phyloP scores from a whole-genome alignment of 495 filamentous ascomycete species.

The Penicillium paxilli region DNA sequence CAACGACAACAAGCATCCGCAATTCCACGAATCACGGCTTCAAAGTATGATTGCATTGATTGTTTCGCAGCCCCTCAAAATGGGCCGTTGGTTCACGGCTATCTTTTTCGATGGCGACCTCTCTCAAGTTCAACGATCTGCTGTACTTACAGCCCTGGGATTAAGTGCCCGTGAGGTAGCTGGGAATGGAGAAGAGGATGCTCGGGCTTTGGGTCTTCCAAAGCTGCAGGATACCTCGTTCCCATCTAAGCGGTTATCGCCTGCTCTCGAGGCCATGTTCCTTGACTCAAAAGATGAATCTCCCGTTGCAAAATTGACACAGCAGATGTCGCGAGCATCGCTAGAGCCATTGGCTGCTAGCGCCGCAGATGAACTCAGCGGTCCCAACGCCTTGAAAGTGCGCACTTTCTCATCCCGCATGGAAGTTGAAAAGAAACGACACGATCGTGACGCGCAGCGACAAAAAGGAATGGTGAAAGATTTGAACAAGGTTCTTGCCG shows the following conservation, averaged over 20 bases:
- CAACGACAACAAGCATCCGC: slow-evolving; percentile 60
- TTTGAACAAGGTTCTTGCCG: slow-evolving; percentile 70
- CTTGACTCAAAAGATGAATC: slow-evolving; percentile 33
- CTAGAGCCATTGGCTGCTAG: slow-evolving; percentile 76
- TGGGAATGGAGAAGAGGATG: slow-evolving; percentile 69
- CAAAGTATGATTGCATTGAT: slow-evolving; percentile 85
- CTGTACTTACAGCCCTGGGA: slow-evolving; percentile 78
- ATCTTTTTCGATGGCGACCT: slow-evolving; percentile 92
- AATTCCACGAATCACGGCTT: slow-evolving; percentile 72
- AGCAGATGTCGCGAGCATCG: slow-evolving; percentile 63
- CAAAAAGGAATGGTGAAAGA: slow-evolving; percentile 65
- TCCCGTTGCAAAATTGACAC: slow-evolving; percentile 61
- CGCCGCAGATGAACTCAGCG: slow-evolving; percentile 65
- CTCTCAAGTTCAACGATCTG: slow-evolving; percentile 77
- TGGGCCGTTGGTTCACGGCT: slow-evolving; percentile 81
- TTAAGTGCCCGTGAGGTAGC: slow-evolving; percentile 85
- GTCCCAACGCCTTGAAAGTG: slow-evolving; percentile 82
- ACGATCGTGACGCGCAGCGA: slow-evolving; percentile 42
- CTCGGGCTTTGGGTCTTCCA: slow-evolving; percentile 38
- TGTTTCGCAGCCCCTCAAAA: slow-evolving; percentile 69
- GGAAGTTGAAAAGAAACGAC: slow-evolving; percentile 64
- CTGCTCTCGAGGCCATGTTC: slow-evolving; percentile 53
- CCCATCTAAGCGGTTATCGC: slow-evolving; percentile 71
- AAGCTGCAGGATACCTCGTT: slow-evolving; percentile 52
- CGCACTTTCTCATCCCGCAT: slow-evolving; percentile 74